These are phyloP conservation scores for Gloeopeniophorella convolvens DNA, from an alignment of 768 basidiomycete species.

Conservation along the genomic window DNA sequence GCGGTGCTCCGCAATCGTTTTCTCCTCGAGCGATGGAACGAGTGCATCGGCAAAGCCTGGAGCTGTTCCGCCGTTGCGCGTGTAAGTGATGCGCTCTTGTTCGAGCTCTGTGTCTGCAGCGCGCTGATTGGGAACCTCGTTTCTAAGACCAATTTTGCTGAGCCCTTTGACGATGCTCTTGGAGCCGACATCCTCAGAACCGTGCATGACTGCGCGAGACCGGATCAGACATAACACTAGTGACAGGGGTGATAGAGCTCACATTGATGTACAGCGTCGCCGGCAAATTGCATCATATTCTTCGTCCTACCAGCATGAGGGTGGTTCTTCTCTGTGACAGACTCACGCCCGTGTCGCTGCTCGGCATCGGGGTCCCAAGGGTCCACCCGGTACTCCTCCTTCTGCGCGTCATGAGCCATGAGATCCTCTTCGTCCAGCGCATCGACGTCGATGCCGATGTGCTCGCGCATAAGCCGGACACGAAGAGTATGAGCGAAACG, in stretches of 20 bases:
- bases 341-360: conserved; percentile 44
- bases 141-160: conserved; percentile 39
- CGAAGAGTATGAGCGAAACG: conserved; percentile 94
- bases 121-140: conserved; percentile 33
- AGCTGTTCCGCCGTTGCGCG: conserved; percentile 42
- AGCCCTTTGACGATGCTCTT: conserved; percentile 32
- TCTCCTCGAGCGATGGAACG: conserved; percentile 68
- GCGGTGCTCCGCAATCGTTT: conserved; percentile 42
- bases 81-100: conserved; percentile 47
- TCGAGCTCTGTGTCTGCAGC: conserved; percentile 38
- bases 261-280: conserved; percentile 40
- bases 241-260: conserved; percentile 6
- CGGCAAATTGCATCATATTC: conserved; percentile 20
- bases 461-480: conserved; percentile 92
- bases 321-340: conserved; percentile 31
- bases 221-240: conserved; percentile 4
- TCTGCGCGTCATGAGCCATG: conserved; percentile 45
- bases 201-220: conserved; percentile 34
- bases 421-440: conserved; percentile 71
- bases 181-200: conserved; percentile 33
- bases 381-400: conserved; percentile 45
- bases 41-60: conserved; percentile 55
- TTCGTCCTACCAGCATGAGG: conserved; percentile 21
- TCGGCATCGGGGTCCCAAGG: conserved; percentile 72
- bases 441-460: conserved; percentile 93